Base-by-base conservation (phyloP, 768 basidiomycete genomes). In the Trametes cinnabarina region DNA sequence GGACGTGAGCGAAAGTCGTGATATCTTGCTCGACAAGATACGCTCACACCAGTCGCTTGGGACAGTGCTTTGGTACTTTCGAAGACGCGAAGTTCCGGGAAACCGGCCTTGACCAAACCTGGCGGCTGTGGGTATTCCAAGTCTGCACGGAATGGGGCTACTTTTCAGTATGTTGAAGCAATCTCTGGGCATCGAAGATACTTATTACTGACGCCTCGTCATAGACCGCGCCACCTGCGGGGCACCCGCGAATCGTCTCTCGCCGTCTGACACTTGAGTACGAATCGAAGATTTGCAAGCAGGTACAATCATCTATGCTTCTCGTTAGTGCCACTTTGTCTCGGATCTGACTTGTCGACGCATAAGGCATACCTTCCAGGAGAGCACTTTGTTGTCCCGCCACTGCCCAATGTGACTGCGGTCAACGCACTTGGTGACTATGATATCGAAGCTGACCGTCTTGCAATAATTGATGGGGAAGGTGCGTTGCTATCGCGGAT, bases 111-210 rank as follows among this genome's bases (percentile, higher is more conserved):
- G 78, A 83, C 55, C 82, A 92, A 65, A 80, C 79, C 4, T 98
- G 95, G 95, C 80, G 92, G 40, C 73, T 87, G 12, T 98, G 95
- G 95, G 63, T 77, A 5, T 96, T 93, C 80, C 94, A 92, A 73
- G 90, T 93, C 51, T 94, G 93, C 76, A 94, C 92, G 0, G 83
- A 96, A 66, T 98, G 96, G 96, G 96, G 94, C 2, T 99, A 92
- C 72, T 94, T 96, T 70, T 85, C 79, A 28, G 92, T 90, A 64
- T 32, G 82, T 57, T 22, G 9, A 26, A 20, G 17, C 34, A 23
- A 32, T 28, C 26, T 22, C 26, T 28, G 20, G 10, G 32, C n/a
- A 8, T 20, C 10, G 2, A 41, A 9, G 19, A 8, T 17, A 17
- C 14, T 30, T 11, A 19, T 30, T 42, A 47, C 51, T 34, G 55